A percentile compares a stretch with the other conserved stretches of the same genome.
Conservation (phyloP, 441 rosid species). For the Bruguiera hainesii region DNA sequence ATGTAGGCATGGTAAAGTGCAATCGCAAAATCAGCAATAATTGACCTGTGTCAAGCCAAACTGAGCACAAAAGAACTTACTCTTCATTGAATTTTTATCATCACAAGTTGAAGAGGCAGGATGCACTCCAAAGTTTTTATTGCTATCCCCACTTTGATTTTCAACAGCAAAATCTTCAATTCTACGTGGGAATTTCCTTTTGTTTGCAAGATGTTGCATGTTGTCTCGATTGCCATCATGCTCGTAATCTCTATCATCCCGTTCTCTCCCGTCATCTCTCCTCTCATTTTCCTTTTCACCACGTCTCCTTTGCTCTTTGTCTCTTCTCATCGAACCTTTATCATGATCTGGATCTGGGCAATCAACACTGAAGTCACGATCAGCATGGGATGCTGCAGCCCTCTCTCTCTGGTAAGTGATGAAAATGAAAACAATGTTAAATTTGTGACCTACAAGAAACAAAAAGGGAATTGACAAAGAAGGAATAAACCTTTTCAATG, state of each 20-base stretch:
- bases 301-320: slow-evolving; percentile 68
- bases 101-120: slow-evolving; percentile 55
- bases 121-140: slow-evolving; percentile 47
- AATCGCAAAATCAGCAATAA: not conserved
- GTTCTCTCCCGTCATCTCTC: slow-evolving; percentile 63
- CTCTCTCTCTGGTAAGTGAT: slow-evolving; percentile 66
- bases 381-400: slow-evolving; percentile 44
- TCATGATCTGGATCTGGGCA: slow-evolving; percentile 63
- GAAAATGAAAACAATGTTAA: slow-evolving; percentile 26
- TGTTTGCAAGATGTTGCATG: slow-evolving; percentile 55
- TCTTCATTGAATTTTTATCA: slow-evolving; percentile 63
- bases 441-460: slow-evolving; percentile 16
- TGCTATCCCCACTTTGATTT: slow-evolving; percentile 64
- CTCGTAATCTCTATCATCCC: slow-evolving; percentile 59
- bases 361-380: slow-evolving; percentile 58
- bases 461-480: slow-evolving; percentile 13
- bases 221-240: slow-evolving; percentile 60
- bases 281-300: slow-evolving; percentile 71
- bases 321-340: slow-evolving; percentile 45
- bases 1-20: not conserved
- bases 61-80: slow-evolving; percentile 29
- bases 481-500: slow-evolving; percentile 64
- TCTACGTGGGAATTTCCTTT: slow-evolving; percentile 42
- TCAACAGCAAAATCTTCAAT: slow-evolving; percentile 52
- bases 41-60: slow-evolving; percentile 1